Evolutionary conservation across 2,329 filamentous ascomycete species (phyloP), one percentile per base, ranked within the genome.

Genomic region (Raffaelea ambrosiae): DNA sequence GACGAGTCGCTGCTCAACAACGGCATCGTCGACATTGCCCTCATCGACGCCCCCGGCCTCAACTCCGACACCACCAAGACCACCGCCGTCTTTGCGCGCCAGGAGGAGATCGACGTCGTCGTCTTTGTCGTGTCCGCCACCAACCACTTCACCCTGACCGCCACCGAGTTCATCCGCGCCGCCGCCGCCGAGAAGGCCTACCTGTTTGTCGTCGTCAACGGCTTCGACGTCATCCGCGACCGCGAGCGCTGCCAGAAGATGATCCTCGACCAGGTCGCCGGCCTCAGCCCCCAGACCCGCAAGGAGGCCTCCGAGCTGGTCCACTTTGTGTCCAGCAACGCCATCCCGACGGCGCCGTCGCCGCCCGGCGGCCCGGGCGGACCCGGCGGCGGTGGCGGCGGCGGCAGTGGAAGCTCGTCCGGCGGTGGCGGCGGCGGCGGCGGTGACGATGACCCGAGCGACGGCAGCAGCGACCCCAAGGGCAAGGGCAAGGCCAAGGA

Each of bases 141-240:
- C 22, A 98, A 98, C 56, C 93, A 98, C 66, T 97, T 98, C 62
- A 98, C 93, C 0, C 81, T 95, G 47, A 95, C 93, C 1, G 90
- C 93, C n/a, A 94, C 87, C 66, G 93, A 98, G 59, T 98, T 98
- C 60, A 95, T 98, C 53, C 86, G 87, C 73, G 91, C 91, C 44
- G 93, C 93, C 2, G 93, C 93, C 1, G 82, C 91, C 38, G 93
- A 98, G 61, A 98, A 98, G 67, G 91, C 93, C 0, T 98, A 98
- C 62, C 90, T 98, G 53, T 98, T 98, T 65, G 95, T 98, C 65
- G 93, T 98, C 14, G 93, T 98, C 55, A 98, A 98, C 62, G 90
- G 91, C 18, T 98, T 89, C 59, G 93, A 98, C 66, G 85, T 86
- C 52, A 97, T 98, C 58, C 78, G 85, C 54, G 90, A 97, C 65